Evolutionary conservation across 495 filamentous ascomycete species (phyloP), one percentile per base, ranked within the genome.

Genomic region (Aspergillus sparsus): DNA sequence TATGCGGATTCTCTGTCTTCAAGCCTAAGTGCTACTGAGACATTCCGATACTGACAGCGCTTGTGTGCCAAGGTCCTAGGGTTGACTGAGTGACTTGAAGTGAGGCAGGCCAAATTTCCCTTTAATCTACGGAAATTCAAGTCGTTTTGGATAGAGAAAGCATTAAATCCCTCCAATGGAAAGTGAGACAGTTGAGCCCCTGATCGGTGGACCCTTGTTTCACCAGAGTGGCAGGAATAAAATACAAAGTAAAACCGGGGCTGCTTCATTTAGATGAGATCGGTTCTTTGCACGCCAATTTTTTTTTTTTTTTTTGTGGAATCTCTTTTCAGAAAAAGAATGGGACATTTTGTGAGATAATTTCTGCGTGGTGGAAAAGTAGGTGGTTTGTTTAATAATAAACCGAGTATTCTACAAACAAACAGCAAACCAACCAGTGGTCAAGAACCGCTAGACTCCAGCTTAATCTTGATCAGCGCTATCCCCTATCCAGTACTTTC

Each of bases 131-230:
- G 21, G 21, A 27, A 21, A 47, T 18, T 9, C 5, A 10, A 21
- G 9, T 7, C 15, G 44, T 47, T 47, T 47, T 15, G 44, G 16
- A 21, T 47, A 21, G 15, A 47, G 44, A 1, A 47, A 47, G 12
- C 44, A 6, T 18, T 7, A 9, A 10, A 5, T 5, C 44, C 2
- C 27, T 21, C 44, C 44, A 47, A 47, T 21, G 10, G 27, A 18
- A 47, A n/a, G n/a, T 16, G 44, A 47, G 8, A 47, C 12, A 10
- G 1, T 18, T 5, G 15, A 10, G 15, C 15, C 44, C 44, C 44
- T 47, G 44, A 21, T 8, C 27, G 44, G 44, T 21, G n/a, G 5
- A 47, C 44, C 44, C 44, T 18, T 47, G 44, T 47, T 47, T 47
- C 44, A 47, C 44, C 9, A 47, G 15, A 21, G 27, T 18, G 44